phyloP scores from a whole-genome alignment of 2,329 filamentous ascomycete genomes.

The Tolypocladium amazonense region DNA sequence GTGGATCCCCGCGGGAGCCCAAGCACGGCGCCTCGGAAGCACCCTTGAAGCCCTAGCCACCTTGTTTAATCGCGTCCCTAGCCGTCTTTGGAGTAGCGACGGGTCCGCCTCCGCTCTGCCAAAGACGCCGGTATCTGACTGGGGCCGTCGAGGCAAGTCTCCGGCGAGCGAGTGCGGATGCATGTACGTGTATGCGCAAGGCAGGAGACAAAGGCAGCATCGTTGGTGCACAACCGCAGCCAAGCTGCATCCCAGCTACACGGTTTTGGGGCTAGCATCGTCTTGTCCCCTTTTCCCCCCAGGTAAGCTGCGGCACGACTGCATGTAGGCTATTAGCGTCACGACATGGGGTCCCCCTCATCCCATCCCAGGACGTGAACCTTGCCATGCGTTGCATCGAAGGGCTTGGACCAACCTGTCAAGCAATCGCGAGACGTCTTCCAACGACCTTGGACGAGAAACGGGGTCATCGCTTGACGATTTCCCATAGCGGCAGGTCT shows the following conservation, averaged over 20 bases:
- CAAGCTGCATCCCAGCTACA: constrained; percentile 2
- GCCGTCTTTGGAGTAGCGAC: not conserved
- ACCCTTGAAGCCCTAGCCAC: constrained; percentile 6
- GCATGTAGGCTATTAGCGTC: constrained; percentile 3
- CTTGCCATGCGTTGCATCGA: constrained; percentile 6
- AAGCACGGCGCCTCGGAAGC: constrained; percentile 13
- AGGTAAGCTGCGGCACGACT: not conserved
- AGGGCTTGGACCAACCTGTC: constrained; percentile 5
- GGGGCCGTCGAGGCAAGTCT: not conserved
- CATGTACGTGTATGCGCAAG: not conserved
- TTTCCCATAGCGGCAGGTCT: constrained; percentile 3
- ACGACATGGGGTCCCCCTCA: constrained; percentile 1
- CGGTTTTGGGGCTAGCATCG: constrained; percentile 1
- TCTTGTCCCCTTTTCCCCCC: not conserved
- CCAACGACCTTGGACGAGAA: constrained; percentile 1
- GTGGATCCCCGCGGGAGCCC: constrained; percentile 12
- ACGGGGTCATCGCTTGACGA: constrained; percentile 1
- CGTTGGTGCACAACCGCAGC: not conserved
- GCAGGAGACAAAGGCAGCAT: not conserved
- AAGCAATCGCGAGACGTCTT: constrained; percentile 1
- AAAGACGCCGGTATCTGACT: not conserved
- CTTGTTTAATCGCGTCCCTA: constrained; percentile 4
- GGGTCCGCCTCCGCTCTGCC: not conserved
- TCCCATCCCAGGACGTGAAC: constrained; percentile 3
- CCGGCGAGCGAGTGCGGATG: not conserved